Base-by-base conservation (phyloP, 768 basidiomycete species). In the Harrya chromipes region DNA sequence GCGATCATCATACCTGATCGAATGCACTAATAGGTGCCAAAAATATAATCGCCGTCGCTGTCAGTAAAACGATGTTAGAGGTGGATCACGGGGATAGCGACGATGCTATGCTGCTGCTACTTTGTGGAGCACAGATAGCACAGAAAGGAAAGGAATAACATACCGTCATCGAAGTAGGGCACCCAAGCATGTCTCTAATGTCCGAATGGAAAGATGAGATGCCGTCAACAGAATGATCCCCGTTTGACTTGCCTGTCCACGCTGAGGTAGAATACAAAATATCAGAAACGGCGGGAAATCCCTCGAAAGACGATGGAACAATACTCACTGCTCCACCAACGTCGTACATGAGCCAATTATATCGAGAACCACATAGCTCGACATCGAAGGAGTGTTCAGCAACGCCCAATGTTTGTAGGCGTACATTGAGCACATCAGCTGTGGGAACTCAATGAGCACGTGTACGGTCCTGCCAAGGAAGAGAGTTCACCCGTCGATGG, bases 1-100 rank as follows among this genome's bases (percentile, higher is more conserved):
- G 29, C 40, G 27, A 40, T 12, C 43, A 47, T 38, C 72, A 54
- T 61, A 83, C 86, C 80, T 91, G 88, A 74, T 92, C 88, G 63
- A 88, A 92, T 35, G 90, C 90, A 59, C 86, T 87, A 54, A 92
- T 84, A 35, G 90, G 90, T 43, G 87, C 90, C 43, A 92, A 71
- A 67, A 92, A 92, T 66, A 92, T 91, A 62, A 92, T 84, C 27
- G 90, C 88, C 38, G 85, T 84, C 4, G 87, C 87, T 90, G 61
- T 41, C 29, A 49, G 49, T 9, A 42, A 46, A 51, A 56, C 26
- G 7, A 20, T 19, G 45, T 50, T 41, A 59, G 49, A 17, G 14
- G 37, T 42, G 49, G 35, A 49, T 50, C 23, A 57, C 6, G 45
- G 46, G 54, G 11, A 49, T 46, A 19, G 43, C 48, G n/a, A 54